Evolutionary conservation across 2,329 filamentous ascomycete genomes (phyloP).

Genomic region (Rhexocercosporidium sp.): DNA sequence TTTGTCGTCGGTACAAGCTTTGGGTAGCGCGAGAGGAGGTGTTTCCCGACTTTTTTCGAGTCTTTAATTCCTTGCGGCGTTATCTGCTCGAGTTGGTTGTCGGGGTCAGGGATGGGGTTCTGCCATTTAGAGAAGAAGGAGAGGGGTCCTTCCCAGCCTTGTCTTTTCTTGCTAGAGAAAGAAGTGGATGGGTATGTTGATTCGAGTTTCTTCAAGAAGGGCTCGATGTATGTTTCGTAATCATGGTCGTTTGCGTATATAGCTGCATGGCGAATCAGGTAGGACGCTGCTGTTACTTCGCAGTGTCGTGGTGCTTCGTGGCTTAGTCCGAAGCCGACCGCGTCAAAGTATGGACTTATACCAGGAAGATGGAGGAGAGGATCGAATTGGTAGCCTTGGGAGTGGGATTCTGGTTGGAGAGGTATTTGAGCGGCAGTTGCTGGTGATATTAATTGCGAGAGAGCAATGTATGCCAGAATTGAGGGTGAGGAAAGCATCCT

Average conservation of each 20-base stretch:
- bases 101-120: constrained; percentile 39
- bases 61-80: constrained; percentile 40
- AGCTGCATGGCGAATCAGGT: constrained; percentile 63
- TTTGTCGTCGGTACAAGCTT: constrained; percentile 39
- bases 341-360: constrained; percentile 63
- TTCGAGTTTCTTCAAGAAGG: constrained; percentile 61
- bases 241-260: constrained; percentile 66
- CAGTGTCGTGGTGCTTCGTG: constrained; percentile 58
- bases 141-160: constrained; percentile 38
- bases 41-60: constrained; percentile 38
- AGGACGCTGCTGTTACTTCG: constrained; percentile 56
- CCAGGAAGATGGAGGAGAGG: constrained; percentile 59
- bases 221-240: constrained; percentile 61
- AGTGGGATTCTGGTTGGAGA: constrained; percentile 33
- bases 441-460: constrained; percentile 3
- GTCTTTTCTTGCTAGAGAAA: constrained; percentile 26
- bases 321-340: constrained; percentile 41
- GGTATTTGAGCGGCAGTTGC: constrained; percentile 20
- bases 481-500: not conserved
- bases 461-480: not conserved
- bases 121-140: constrained; percentile 38
- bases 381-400: constrained; percentile 53
- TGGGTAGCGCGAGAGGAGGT: constrained; percentile 38
- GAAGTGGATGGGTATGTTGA: constrained; percentile 47
- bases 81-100: constrained; percentile 39